phyloP scores from a whole-genome alignment of 2,329 filamentous ascomycete genomes.

The Curvularia sp. region DNA sequence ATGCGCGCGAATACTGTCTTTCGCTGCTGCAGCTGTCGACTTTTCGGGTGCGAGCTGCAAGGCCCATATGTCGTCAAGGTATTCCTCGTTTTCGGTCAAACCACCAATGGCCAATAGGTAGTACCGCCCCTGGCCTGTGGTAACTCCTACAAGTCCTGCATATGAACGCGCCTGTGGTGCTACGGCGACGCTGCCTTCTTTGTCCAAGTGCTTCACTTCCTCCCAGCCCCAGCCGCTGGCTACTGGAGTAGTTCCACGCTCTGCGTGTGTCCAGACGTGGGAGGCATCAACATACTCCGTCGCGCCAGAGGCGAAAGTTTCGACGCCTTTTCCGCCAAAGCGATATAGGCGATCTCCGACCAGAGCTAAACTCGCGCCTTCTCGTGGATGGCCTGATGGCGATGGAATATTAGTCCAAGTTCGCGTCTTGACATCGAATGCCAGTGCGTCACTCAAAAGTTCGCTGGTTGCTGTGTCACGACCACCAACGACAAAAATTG shows the following conservation, averaged over 20 bases:
- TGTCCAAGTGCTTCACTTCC: constrained; percentile 32
- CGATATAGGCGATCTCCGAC: constrained; percentile 57
- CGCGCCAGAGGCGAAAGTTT: constrained; percentile 29
- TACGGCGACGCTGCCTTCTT: constrained; percentile 13
- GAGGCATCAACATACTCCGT: constrained; percentile 46
- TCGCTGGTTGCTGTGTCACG: constrained; percentile 29
- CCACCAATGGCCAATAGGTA: constrained; percentile 63
- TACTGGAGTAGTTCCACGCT: constrained; percentile 47
- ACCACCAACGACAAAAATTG: constrained; percentile 62
- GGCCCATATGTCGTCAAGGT: constrained; percentile 59
- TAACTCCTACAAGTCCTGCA: constrained; percentile 57
- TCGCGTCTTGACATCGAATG: constrained; percentile 58
- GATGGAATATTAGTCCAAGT: constrained; percentile 61
- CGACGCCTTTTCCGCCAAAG: constrained; percentile 49
- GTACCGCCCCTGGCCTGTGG: constrained; percentile 61
- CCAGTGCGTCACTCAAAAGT: constrained; percentile 57
- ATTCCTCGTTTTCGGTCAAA: constrained; percentile 37
- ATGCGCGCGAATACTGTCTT: constrained; percentile 58
- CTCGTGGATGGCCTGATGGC: constrained; percentile 49
- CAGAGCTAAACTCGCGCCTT: constrained; percentile 55
- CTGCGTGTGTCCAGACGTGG: constrained; percentile 46
- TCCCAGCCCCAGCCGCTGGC: constrained; percentile 46
- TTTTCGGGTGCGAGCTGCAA: constrained; percentile 60
- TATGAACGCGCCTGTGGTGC: constrained; percentile 54
- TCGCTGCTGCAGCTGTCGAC: constrained; percentile 57